Percentiles rank a stretch among this genome's conserved stretches.
Evolutionary conservation across 2,329 filamentous ascomycete genomes (phyloP).

Genomic region (Thyridium curvatum): DNA sequence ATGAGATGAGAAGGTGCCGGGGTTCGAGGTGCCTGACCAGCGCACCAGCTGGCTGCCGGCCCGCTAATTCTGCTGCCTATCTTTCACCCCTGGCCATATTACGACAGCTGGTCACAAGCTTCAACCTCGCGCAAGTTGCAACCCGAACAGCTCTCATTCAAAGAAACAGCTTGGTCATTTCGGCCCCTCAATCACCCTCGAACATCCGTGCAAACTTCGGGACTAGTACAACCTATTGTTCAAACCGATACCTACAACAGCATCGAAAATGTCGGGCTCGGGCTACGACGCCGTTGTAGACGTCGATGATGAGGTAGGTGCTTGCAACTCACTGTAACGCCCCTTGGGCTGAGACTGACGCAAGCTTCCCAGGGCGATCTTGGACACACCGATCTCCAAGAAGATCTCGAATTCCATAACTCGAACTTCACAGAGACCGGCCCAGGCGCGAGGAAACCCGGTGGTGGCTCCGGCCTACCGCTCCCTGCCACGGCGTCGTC

Average conservation of each 20-base stretch:
- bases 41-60: background rate
- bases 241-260: constrained; percentile 14
- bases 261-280: constrained; percentile 76
- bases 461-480: constrained; percentile 42
- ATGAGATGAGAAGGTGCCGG: too few relatives aligned
- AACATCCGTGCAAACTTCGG: too few relatives aligned
- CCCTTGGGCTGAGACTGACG: too few relatives aligned
- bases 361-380: constrained; percentile 69
- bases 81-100: background rate
- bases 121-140: background rate
- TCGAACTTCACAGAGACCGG: constrained; percentile 70
- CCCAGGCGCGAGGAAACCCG: constrained; percentile 41
- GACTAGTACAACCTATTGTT: too few relatives aligned
- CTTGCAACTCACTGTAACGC: too few relatives aligned
- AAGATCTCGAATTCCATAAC: constrained; percentile 97
- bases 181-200: too few relatives aligned
- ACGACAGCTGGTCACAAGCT: constrained; percentile 1
- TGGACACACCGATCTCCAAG: constrained; percentile 95
- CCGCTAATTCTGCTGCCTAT: background rate
- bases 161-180: too few relatives aligned
- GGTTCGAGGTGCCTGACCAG: too few relatives aligned
- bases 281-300: constrained; percentile 98
- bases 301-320: constrained; percentile 81
- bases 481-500: constrained; percentile 47
- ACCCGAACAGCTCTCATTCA: too few relatives aligned